Evolutionary conservation across 306 rosid species (phyloP).

Genomic region (Casuarina cunninghamiana): DNA sequence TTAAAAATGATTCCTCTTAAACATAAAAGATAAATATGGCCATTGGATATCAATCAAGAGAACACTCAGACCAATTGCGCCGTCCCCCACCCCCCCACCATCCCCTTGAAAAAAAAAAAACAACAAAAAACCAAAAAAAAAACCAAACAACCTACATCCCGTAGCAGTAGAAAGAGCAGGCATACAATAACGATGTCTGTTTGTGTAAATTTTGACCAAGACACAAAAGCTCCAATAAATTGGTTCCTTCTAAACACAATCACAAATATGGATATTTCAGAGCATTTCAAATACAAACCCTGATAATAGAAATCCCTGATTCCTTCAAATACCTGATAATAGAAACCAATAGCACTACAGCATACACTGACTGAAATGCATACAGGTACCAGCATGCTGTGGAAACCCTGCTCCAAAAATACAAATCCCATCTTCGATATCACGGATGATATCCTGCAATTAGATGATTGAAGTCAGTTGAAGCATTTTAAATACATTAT

Average conservation of each 20-base stretch:
- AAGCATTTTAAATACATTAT: slow-evolving; percentile 8
- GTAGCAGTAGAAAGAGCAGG: too few relatives aligned
- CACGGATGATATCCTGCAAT: slow-evolving; percentile 93
- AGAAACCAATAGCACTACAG: slow-evolving; percentile 85
- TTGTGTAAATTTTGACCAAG: too few relatives aligned
- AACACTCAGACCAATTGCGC: neutral
- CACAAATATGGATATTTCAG: too few relatives aligned
- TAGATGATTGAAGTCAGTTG: slow-evolving; percentile 12
- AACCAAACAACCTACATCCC: neutral
- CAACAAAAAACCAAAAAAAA: neutral
- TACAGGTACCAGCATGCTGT: slow-evolving; percentile 67
- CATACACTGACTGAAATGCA: slow-evolving; percentile 71
- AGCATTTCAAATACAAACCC: too few relatives aligned
- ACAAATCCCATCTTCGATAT: slow-evolving; percentile 95
- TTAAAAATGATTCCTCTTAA: neutral
- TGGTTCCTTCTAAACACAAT: too few relatives aligned
- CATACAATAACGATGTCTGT: too few relatives aligned
- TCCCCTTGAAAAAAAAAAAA: neutral
- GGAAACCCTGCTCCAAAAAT: slow-evolving; percentile 91
- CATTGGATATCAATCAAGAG: neutral
- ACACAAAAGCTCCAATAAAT: too few relatives aligned
- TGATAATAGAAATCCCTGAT: too few relatives aligned
- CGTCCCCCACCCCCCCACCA: neutral
- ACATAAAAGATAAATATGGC: neutral
- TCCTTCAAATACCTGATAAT: slow-evolving; percentile 67